These are phyloP conservation scores for Saksenaea oblongispora DNA, from an alignment of 371 early-diverging fungal species.

Conservation along the genomic window DNA sequence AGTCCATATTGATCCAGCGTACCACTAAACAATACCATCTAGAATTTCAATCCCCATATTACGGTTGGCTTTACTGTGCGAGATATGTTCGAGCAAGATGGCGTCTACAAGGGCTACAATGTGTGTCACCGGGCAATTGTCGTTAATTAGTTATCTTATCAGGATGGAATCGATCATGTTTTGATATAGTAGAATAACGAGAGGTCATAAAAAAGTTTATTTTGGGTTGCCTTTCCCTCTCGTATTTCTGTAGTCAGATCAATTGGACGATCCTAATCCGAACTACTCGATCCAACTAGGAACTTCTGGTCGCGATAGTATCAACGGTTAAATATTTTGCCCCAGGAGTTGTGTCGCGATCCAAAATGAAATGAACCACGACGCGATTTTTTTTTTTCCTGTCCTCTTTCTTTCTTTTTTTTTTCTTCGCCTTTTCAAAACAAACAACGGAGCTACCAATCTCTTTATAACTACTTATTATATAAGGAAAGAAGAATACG, in stretches of 20 bases:
- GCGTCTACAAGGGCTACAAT: constrained; percentile 74
- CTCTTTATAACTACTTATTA: constrained; percentile 1
- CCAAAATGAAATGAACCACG: constrained; percentile 4
- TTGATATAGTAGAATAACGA: too few relatives aligned
- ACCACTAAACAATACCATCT: constrained; percentile 1
- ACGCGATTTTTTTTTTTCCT: neutral
- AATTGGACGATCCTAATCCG: too few relatives aligned
- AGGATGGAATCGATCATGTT: too few relatives aligned
- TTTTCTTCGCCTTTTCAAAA: neutral
- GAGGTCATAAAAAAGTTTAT: neutral
- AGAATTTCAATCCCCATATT: constrained; percentile 72
- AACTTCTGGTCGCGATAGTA: neutral
- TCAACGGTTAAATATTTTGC: constrained; percentile 1
- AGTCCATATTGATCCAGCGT: neutral
- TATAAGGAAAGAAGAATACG: neutral
- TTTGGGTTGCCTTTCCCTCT: neutral
- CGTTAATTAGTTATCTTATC: too few relatives aligned
- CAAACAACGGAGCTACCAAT: neutral
- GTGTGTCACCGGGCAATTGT: constrained; percentile 54
- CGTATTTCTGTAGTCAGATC: too few relatives aligned
- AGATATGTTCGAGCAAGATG: constrained; percentile 71
- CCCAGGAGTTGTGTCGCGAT: neutral
- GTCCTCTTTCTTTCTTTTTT: neutral
- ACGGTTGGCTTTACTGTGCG: constrained; percentile 69
- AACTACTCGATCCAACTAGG: too few relatives aligned